Conservation (phyloP, 306 rosid genomes). For the peach (Prunus persica) region Prunus_persica_NCBIv2 NC_034009.1:2178501-2179000, state of each 20-base stretch:
- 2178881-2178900: constrained; percentile 98
- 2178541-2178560: no score
- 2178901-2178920: constrained; percentile 90
- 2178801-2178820: no score
- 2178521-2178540: no score
- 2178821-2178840: background rate
- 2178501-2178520: no score
- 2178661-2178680: constrained; percentile 62
- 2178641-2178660: constrained; percentile 80
- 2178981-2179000: constrained; percentile 71
- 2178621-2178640: constrained; percentile 82
- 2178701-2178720: constrained; percentile 94
- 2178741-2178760: constrained; percentile 70
- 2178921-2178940: constrained; percentile 65
- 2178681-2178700: constrained; percentile 78
- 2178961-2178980: constrained; percentile 36
- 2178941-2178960: constrained; percentile 48
- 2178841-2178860: constrained; percentile 50
- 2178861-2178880: constrained; percentile 87
- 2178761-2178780: background rate
- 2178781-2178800: no score
- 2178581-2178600: background rate
- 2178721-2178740: constrained; percentile 56
- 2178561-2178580: background rate
- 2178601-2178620: background rate